Base-by-base conservation (phyloP, 345 rosid species). In the Odontarrhena argentea region DNA sequence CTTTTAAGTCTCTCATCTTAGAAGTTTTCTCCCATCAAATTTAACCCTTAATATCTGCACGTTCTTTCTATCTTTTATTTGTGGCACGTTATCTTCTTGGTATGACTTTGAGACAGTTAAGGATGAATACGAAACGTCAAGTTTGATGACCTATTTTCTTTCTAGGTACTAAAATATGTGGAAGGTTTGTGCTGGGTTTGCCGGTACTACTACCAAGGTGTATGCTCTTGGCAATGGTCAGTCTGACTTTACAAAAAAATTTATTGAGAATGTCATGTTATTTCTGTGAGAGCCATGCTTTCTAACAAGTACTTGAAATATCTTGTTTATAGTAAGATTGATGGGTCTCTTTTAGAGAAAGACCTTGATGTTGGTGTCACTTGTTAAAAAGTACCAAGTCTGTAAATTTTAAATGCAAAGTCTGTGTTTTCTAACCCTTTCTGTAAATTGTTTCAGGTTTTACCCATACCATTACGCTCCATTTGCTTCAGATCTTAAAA, bases 111-210 rank as follows among this genome's bases (percentile, higher is more conserved):
- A 26, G 36, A 34, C 52, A 14, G 25, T 59, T 52, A 32, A 45
- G 30, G 47, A 37, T 44, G 51, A 66, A 67, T 44, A 28, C 7
- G 24, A 60, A 37, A 55, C 12, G 24, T 47, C 8, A 46, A 60
- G 35, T 46, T 53, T 68, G 35, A 24, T 55, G n/a, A 55, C 34
- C 34, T 37, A 46, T 62, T 53, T 56, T 68, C 45, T 65, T 75
- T 77, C 79, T 84, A 95, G 99, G 97, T 89, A 57, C 69, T 80
- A 82, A 95, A 84, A 63, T 95, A 95, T 55, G 88, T 91, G 30
- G 98, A 95, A 86, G 98, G 98, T 59, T 71, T 95, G 72, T 95
- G 98, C 68, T 91, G 99, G 99, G 96, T 95, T 25, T 91, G 97
- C 76, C 95, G 79, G 75, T 91, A 95, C 80, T 95, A 95, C 80